phyloP scores from a whole-genome alignment of 2,329 filamentous ascomycete genomes.

The Trichoderma breve region DNA sequence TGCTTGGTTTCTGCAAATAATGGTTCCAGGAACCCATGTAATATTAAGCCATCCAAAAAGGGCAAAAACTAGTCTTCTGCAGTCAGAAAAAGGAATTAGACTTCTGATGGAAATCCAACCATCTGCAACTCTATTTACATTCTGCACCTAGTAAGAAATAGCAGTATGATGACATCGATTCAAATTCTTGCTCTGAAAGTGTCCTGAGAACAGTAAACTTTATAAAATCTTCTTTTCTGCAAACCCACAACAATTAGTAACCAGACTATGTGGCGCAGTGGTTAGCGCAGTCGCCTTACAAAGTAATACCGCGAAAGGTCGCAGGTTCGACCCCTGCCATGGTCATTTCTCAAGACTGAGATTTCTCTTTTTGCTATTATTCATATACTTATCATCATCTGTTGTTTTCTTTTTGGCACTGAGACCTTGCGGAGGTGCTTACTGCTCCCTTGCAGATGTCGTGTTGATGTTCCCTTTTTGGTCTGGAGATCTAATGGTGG shows the following conservation, averaged over 20 bases:
- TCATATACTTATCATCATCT: neutral
- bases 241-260: neutral
- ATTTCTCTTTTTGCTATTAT: constrained; percentile 8
- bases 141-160: neutral
- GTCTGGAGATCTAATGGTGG: neutral
- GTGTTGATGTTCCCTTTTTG: neutral
- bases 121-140: neutral
- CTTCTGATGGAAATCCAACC: neutral
- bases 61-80: neutral
- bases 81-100: neutral
- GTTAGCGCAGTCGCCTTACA: constrained; percentile 44
- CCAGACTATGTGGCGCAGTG: constrained; percentile 37
- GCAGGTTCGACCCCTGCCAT: constrained; percentile 47
- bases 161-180: neutral
- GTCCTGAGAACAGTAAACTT: neutral
- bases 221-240: neutral
- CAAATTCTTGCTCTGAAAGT: no score
- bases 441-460: neutral
- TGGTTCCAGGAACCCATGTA: neutral
- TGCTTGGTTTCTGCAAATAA: neutral
- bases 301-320: constrained; percentile 36
- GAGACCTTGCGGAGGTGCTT: neutral
- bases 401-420: neutral
- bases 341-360: constrained; percentile 30
- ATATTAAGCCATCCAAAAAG: neutral